Evolutionary conservation across 768 basidiomycete genomes (phyloP).

Genomic region (Mycena sanguinolenta): DNA sequence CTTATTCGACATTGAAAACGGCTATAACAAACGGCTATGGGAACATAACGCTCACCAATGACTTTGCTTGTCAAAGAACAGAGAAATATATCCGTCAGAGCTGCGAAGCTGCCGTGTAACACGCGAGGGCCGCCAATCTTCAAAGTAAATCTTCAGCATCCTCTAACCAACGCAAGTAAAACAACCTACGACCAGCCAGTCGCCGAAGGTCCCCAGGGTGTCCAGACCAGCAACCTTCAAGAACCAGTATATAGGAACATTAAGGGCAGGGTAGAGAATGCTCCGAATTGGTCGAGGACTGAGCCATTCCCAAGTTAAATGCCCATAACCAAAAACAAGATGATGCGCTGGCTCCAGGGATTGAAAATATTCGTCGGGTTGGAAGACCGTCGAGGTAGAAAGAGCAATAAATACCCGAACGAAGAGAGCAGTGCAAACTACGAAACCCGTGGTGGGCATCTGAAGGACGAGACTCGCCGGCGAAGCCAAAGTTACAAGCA

Average conservation of each 20-base stretch:
- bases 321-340: slow-evolving; percentile 91
- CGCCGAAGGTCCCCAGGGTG: slow-evolving; percentile 48
- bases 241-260: slow-evolving; percentile 82
- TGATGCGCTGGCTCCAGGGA: slow-evolving; percentile 92
- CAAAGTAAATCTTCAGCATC: slow-evolving; percentile 6
- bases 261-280: slow-evolving; percentile 85
- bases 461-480: background rate
- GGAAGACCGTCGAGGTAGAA: slow-evolving; percentile 87
- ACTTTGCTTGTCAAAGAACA: slow-evolving; percentile 70
- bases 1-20: background rate
- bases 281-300: slow-evolving; percentile 78
- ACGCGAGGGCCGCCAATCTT: slow-evolving; percentile 84
- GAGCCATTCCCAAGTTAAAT: slow-evolving; percentile 97
- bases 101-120: slow-evolving; percentile 82
- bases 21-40: slow-evolving; percentile 69
- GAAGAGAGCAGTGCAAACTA: slow-evolving; percentile 51
- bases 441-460: slow-evolving; percentile 10
- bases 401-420: slow-evolving; percentile 75
- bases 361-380: slow-evolving; percentile 98
- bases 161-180: slow-evolving; percentile 18
- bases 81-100: slow-evolving; percentile 84
- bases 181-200: slow-evolving; percentile 74
- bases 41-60: slow-evolving; percentile 69
- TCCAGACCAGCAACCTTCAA: slow-evolving; percentile 72
- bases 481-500: background rate